Base-by-base conservation (phyloP, 306 rosid genomes). In the Psophocarpus tetragonolobus region DNA sequence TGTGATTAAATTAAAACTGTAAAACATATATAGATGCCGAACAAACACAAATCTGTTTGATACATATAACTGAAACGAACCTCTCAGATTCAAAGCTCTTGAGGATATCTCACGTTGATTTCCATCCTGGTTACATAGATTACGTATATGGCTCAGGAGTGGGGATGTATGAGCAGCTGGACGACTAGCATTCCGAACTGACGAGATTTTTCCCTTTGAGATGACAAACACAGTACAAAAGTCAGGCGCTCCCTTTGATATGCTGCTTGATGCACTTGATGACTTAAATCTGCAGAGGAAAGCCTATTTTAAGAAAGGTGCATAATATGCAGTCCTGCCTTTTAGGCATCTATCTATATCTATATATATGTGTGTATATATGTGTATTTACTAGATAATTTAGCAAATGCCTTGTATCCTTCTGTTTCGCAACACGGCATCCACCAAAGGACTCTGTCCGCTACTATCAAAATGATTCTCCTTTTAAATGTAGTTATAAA, bases 211-310 rank as follows among this genome's bases (percentile, higher is more conserved):
- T 60, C 94, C 98, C 81, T 92, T 96, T 14, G 99, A 86, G 57
- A 91, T 80, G 33, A 90, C 90, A 76, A 84, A 88, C 10, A 92
- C 91, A 0, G 82, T 91, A 85, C 99, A 92, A 83, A 92, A 96
- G 79, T 96, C 98, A 0, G 99, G 97, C 42, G 82, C 88, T 51
- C 79, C 96, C 82, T 91, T 96, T 20, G 90, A 80, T 63, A 93
- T 88, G 61, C 68, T 80, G 73, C 90, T 81, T 13, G 96, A 75
- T 12, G 84, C 47, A 78, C 58, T 86, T 35, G 98, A 35, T 36
- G 69, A 50, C 84, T 87, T 96, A 80, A 96, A 96, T 81, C 98
- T 96, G 85, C 61, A 74, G 17, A 10, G 8, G 15, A n/a, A 63
- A 63, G 15, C 1, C 26, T 1, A 33, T 14, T 2, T 27, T 58